Percentiles rank a stretch among this genome's conserved stretches.
These are phyloP conservation scores for Trypanosoma melophagium DNA, from an alignment of 208 protist species.

Conservation along the genomic window DNA sequence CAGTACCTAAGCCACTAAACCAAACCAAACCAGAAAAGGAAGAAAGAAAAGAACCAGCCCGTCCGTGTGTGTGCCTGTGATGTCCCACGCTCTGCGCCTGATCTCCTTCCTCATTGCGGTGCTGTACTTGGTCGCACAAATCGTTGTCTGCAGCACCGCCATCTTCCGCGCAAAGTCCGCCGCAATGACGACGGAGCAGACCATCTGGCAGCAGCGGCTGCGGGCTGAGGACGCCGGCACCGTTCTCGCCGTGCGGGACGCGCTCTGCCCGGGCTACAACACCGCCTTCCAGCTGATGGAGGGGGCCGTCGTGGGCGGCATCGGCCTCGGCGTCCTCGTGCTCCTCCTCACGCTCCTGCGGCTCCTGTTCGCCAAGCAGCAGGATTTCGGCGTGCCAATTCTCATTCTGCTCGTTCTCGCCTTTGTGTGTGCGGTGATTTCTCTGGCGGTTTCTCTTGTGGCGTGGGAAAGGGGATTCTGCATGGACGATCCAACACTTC, in stretches of 20 bases:
- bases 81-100: constrained; percentile 45
- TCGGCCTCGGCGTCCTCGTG: background rate
- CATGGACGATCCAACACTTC: background rate
- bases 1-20: too few species aligned
- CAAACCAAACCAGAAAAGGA: too few species aligned
- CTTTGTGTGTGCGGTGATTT: constrained; percentile 16
- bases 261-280: constrained; percentile 3
- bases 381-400: constrained; percentile 17
- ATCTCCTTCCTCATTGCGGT: constrained; percentile 15
- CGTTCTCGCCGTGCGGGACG: background rate
- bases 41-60: too few species aligned
- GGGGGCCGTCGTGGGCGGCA: constrained; percentile 3
- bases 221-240: too few species aligned
- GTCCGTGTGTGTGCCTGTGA: too few species aligned
- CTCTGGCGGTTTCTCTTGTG: constrained; percentile 6
- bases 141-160: constrained; percentile 55
- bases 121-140: constrained; percentile 42
- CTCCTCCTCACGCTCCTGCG: constrained; percentile 1
- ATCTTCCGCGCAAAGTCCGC: constrained; percentile 42
- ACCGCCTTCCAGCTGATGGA: constrained; percentile 20
- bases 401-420: constrained; percentile 17
- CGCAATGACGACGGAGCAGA: constrained; percentile 33
- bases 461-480: constrained; percentile 24
- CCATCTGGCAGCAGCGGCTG: constrained; percentile 23
- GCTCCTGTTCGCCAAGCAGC: constrained; percentile 4